Percentiles rank a stretch among this genome's conserved stretches.
These are phyloP conservation scores for Citrus medica DNA, from an alignment of 345 rosid genomes.

Conservation along the genomic window DNA sequence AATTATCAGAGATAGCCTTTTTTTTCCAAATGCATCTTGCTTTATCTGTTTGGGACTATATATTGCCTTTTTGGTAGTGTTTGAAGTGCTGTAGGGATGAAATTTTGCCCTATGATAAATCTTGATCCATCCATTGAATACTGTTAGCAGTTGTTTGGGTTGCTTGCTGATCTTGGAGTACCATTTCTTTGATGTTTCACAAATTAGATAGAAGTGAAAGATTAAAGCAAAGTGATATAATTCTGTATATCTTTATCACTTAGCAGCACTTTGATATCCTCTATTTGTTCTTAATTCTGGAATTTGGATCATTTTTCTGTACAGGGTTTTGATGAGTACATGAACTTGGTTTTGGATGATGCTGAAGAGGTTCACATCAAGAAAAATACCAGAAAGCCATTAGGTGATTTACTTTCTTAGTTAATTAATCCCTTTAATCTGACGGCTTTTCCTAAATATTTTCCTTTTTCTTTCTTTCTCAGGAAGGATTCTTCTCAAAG, in stretches of 20 bases:
- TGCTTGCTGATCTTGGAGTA: slow-evolving; percentile 1
- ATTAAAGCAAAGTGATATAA: background rate
- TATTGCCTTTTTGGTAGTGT: background rate
- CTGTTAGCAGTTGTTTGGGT: background rate
- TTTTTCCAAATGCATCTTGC: background rate
- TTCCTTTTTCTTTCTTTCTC: slow-evolving; percentile 15
- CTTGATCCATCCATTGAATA: background rate
- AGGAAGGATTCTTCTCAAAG: slow-evolving; percentile 93
- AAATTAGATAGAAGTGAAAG: background rate
- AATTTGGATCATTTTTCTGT: slow-evolving; percentile 1
- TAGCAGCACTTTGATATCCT: background rate
- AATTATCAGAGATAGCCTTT: background rate
- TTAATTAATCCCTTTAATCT: background rate
- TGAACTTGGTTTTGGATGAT: slow-evolving; percentile 94
- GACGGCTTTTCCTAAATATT: background rate
- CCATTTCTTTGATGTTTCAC: background rate
- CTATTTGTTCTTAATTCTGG: background rate
- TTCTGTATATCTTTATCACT: background rate
- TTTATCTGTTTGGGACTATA: background rate
- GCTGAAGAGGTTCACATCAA: slow-evolving; percentile 93
- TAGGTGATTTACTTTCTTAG: slow-evolving; percentile 42
- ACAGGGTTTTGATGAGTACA: slow-evolving; percentile 97
- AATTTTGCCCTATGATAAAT: background rate
- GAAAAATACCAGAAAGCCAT: slow-evolving; percentile 78
- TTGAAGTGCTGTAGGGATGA: slow-evolving; percentile 15